Evolutionary conservation across 2,329 filamentous ascomycete species (phyloP), one percentile per base, ranked within the genome.

Genomic region (Pestalotiopsis sp.): DNA sequence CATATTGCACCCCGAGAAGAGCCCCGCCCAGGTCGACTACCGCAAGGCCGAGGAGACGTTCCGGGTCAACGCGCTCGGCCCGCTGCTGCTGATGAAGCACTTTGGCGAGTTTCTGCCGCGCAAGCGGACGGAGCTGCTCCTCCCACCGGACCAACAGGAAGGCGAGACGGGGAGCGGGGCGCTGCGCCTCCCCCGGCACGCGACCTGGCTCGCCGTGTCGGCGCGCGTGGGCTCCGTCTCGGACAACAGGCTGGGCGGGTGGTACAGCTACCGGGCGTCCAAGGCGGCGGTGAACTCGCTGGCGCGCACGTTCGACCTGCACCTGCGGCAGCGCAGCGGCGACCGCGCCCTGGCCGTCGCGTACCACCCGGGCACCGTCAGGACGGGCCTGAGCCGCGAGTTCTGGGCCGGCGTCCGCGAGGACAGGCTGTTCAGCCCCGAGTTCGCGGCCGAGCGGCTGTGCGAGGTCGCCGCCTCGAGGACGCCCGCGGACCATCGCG

Each of bases 351-450:
- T 94, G 72, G 89, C 89, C 1, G 81, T 97, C 12, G 87, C 86
- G 11, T 85, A 96, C 75, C 93, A 96, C 79, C 93, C 93, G 1
- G 93, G 93, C 2, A 96, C 93, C 1, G 93, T 96, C 63, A 90
- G 87, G 82, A 96, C 93, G 65, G 90, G 87, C 11, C 81, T 97
- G 70, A 93, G 90, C 71, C 86, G 84, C 74, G 89, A 90, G 58
- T 96, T 93, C 76, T 95, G 92, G 93, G 83, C 76, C 0, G 88
- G 84, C 56, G 89, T 92, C 57, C 83, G 84, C 60, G 84, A 87
- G 72, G 83, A 76, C 1, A 90, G 91, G 78, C 80, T 96, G 72
- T 90, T 95, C 73, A 88, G 85, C 69, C 84, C 89, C 1, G 89
- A 91, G 70, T 90, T 87, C 75, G 89, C 91, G 23, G 92, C 88